phyloP scores from a whole-genome alignment of 225 moss, liverwort and hornwort species.

The Neckera pumila region DNA sequence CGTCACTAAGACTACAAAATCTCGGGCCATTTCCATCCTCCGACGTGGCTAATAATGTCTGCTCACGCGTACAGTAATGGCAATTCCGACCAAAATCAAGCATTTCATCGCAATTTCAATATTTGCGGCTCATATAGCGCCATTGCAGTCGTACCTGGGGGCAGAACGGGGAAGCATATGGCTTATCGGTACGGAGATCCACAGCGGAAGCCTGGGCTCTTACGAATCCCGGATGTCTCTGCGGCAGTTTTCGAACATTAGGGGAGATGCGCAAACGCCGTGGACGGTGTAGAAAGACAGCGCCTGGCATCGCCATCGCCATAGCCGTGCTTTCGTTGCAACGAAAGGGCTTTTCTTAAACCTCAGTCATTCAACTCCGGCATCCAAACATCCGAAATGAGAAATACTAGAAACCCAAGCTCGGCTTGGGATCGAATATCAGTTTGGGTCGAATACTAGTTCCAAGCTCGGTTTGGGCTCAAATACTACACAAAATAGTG shows the following conservation, averaged over 20 bases:
- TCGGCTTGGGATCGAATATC: neutral
- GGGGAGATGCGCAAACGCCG: neutral
- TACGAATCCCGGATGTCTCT: neutral
- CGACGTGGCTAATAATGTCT: neutral
- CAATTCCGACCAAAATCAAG: neutral
- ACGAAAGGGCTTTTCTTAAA: neutral
- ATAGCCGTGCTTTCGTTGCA: slow-evolving; percentile 13
- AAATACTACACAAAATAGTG: too few species aligned
- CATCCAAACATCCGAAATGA: too few species aligned
- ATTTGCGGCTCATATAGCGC: neutral
- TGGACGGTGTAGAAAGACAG: neutral
- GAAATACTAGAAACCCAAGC: neutral
- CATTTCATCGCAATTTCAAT: neutral
- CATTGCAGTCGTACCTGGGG: slow-evolving; percentile 21
- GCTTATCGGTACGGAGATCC: neutral
- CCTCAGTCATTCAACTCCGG: too few species aligned
- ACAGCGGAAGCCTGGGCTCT: slow-evolving; percentile 4
- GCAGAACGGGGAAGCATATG: slow-evolving; percentile 33
- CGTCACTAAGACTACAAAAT: neutral
- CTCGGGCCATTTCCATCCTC: neutral
- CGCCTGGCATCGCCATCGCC: neutral
- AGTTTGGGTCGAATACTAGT: too few species aligned
- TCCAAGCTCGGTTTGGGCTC: too few species aligned
- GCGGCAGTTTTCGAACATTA: neutral
- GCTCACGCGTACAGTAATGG: neutral